These are phyloP conservation scores for Lentinula aciculospora DNA, from an alignment of 768 basidiomycete species.

Conservation along the genomic window DNA sequence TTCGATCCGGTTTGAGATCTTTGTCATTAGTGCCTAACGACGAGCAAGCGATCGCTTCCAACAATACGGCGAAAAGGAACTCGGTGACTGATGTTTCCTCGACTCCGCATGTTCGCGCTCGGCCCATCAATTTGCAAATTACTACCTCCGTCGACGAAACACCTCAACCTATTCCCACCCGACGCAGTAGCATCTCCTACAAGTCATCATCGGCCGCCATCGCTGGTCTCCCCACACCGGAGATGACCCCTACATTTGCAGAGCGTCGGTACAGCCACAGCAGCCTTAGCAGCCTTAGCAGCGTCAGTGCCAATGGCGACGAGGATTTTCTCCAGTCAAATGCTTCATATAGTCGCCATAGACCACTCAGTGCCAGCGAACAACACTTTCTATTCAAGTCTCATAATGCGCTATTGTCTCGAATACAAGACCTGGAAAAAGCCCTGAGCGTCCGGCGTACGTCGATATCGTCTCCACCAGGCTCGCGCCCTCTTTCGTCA, in stretches of 20 bases:
- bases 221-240: slow-evolving; percentile 63
- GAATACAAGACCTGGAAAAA: slow-evolving; percentile 78
- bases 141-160: slow-evolving; percentile 7
- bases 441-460: slow-evolving; percentile 43
- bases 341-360: slow-evolving; percentile 19
- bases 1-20: slow-evolving; percentile 44
- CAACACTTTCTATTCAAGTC: slow-evolving; percentile 85
- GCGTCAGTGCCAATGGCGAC: slow-evolving; percentile 25
- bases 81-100: slow-evolving; percentile 25
- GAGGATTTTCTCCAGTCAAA: slow-evolving; percentile 35
- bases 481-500: slow-evolving; percentile 33
- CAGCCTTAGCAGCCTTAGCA: slow-evolving; percentile 15
- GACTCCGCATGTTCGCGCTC: slow-evolving; percentile 21
- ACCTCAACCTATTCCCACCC: slow-evolving; percentile 1
- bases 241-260: slow-evolving; percentile 59
- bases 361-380: slow-evolving; percentile 65
- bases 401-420: slow-evolving; percentile 75
- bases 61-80: slow-evolving; percentile 23
- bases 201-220: slow-evolving; percentile 44
- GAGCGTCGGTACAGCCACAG: slow-evolving; percentile 30
- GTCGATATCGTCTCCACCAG: slow-evolving; percentile 26
- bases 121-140: slow-evolving; percentile 30
- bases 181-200: slow-evolving; percentile 68
- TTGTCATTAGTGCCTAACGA: slow-evolving; percentile 41
- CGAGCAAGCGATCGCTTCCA: slow-evolving; percentile 17